Percentiles rank a stretch among this genome's conserved stretches.
Conservation (phyloP, 352 stramenopile genomes). For the Thraustochytrium sp. region DNA sequence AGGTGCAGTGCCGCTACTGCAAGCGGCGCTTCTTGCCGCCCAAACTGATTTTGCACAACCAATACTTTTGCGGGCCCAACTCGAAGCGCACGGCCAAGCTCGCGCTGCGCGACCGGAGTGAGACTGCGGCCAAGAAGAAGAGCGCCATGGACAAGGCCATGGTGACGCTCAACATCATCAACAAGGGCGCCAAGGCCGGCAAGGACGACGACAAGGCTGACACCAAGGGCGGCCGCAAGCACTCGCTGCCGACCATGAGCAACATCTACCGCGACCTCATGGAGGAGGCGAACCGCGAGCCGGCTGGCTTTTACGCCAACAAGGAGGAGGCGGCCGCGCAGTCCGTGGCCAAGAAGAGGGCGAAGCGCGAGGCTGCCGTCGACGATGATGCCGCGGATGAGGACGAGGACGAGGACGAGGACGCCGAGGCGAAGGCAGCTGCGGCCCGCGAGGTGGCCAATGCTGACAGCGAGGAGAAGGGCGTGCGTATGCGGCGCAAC, state of each 20-base stretch:
- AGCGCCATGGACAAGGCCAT: conserved; percentile 29
- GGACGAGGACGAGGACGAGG: too few relatives aligned
- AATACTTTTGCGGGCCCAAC: conserved; percentile 97
- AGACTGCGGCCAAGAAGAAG: conserved; percentile 8
- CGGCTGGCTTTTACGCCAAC: not conserved
- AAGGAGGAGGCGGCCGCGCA: conserved; percentile 13
- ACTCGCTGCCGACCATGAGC: conserved; percentile 5
- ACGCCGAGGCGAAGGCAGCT: too few relatives aligned
- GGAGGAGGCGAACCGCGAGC: conserved; percentile 25
- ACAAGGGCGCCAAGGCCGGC: not conserved
- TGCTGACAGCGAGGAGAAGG: too few relatives aligned
- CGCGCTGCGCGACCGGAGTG: conserved; percentile 67
- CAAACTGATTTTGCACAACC: conserved; percentile 86
- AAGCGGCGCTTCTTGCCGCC: conserved; percentile 80
- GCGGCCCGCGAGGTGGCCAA: too few relatives aligned
- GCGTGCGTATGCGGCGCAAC: not conserved
- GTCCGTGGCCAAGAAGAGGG: not conserved
- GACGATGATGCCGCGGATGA: too few relatives aligned
- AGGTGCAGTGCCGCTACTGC: conserved; percentile 89
- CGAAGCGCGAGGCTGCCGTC: not conserved
- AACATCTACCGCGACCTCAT: conserved; percentile 47
- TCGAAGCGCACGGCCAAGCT: conserved; percentile 87
- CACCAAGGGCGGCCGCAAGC: not conserved
- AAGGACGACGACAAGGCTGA: not conserved
- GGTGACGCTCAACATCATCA: conserved; percentile 34